Conservation (phyloP, 1,284 basidiomycete genomes). For the Cutaneotrichosporon arboriforme region DNA sequence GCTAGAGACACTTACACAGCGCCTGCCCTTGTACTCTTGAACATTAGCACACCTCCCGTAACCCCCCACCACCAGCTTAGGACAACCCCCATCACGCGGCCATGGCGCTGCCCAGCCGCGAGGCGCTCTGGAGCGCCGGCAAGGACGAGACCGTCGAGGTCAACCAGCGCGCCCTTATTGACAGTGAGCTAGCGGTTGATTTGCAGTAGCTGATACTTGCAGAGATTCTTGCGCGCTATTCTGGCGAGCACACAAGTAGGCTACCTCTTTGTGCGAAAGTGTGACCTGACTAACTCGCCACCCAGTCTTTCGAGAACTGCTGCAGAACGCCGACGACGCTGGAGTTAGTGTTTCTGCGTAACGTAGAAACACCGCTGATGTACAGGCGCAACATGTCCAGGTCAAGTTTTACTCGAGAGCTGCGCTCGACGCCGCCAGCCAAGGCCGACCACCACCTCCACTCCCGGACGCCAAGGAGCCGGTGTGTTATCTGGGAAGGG, state of each 20-base stretch:
- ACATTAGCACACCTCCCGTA: no score
- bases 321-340: slow-evolving; percentile 94
- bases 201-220: slow-evolving; percentile 2
- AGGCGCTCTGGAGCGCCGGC: slow-evolving; percentile 40
- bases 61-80: no score
- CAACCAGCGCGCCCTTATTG: slow-evolving; percentile 88
- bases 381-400: slow-evolving; percentile 64
- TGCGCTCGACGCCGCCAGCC: slow-evolving; percentile 52
- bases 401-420: slow-evolving; percentile 70
- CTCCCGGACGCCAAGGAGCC: slow-evolving; percentile 57
- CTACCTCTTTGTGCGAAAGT: no score
- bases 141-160: slow-evolving; percentile 62
- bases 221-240: slow-evolving; percentile 81
- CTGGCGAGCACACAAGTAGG: slow-evolving; percentile 78
- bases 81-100: background rate
- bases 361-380: slow-evolving; percentile 3
- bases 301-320: slow-evolving; percentile 77
- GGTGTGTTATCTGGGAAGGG: slow-evolving; percentile 39
- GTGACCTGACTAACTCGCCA: slow-evolving; percentile 10
- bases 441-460: slow-evolving; percentile 20
- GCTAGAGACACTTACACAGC: no score
- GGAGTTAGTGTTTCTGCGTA: slow-evolving; percentile 47
- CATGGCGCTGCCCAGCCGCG: slow-evolving; percentile 13
- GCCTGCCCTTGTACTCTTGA: no score
- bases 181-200: slow-evolving; percentile 56